phyloP scores from a whole-genome alignment of 2,329 filamentous ascomycete species.

The Colletotrichum nymphaeae region DNA sequence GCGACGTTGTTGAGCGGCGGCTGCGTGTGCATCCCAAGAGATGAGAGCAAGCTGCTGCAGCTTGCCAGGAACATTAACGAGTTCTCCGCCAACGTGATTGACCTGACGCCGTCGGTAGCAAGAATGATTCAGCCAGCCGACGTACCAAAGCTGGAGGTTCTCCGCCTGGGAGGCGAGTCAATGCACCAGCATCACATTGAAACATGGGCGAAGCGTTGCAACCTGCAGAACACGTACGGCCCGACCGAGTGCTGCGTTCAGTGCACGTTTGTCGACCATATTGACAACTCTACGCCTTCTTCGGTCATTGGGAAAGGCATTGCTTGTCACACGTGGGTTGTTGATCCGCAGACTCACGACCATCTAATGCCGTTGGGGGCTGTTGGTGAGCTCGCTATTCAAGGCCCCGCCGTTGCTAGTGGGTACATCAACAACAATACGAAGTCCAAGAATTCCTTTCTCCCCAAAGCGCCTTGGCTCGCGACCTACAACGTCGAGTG shows the following conservation, averaged over 20 bases:
- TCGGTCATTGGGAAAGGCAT: constrained; percentile 2
- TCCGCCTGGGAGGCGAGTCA: constrained; percentile 61
- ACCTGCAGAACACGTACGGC: constrained; percentile 6
- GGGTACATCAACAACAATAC: constrained; percentile 25
- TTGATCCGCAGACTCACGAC: constrained; percentile 10
- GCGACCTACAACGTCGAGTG: constrained; percentile 1
- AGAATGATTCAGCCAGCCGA: constrained; percentile 56
- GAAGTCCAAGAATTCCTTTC: constrained; percentile 39
- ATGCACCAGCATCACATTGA: constrained; percentile 61
- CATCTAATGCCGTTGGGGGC: constrained; percentile 42
- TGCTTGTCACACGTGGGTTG: background rate
- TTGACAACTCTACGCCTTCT: background rate
- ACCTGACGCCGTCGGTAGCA: constrained; percentile 60
- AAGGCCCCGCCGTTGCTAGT: constrained; percentile 26
- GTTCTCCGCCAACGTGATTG: constrained; percentile 8
- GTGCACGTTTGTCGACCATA: constrained; percentile 1
- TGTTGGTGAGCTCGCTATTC: constrained; percentile 27
- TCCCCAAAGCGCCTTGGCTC: background rate
- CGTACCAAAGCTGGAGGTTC: constrained; percentile 56
- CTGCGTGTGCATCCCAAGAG: background rate
- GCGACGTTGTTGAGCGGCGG: background rate
- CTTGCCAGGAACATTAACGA: background rate
- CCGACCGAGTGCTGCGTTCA: constrained; percentile 8
- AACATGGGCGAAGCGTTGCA: constrained; percentile 46
- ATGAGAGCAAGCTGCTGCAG: background rate